phyloP scores from a whole-genome alignment of 306 rosid species.

The Begonia peltatifolia region DNA sequence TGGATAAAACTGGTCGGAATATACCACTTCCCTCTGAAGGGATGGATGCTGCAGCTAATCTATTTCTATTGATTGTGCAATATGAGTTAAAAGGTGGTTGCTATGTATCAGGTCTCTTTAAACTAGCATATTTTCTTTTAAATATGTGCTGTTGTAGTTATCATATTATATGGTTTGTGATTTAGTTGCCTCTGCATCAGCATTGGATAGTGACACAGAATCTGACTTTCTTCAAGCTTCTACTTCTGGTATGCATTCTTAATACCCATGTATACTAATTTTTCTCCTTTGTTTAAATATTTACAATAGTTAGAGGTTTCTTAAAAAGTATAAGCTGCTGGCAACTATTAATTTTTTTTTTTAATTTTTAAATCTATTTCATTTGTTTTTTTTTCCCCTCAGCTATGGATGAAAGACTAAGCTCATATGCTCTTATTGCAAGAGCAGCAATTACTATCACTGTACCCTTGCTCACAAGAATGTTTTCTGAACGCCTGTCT shows the following conservation, averaged over 20 bases:
- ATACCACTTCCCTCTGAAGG: constrained; percentile 68
- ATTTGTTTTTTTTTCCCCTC: constrained; percentile 21
- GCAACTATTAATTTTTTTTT: no score
- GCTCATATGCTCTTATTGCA: constrained; percentile 88
- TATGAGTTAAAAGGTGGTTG: constrained; percentile 66
- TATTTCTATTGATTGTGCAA: constrained; percentile 69
- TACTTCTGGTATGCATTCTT: constrained; percentile 42
- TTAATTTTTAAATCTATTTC: background rate
- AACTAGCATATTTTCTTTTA: background rate
- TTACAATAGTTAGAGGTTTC: no score
- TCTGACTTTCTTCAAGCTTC: constrained; percentile 68
- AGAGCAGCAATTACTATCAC: constrained; percentile 68
- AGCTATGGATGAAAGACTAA: constrained; percentile 96
- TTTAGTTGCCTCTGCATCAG: constrained; percentile 75
- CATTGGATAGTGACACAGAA: constrained; percentile 55
- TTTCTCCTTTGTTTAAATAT: constrained; percentile 4
- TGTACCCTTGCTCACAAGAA: constrained; percentile 55
- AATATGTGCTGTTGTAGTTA: constrained; percentile 1
- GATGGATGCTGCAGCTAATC: constrained; percentile 56
- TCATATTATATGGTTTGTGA: constrained; percentile 12
- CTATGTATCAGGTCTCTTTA: constrained; percentile 6
- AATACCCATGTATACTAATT: background rate
- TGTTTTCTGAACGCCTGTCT: constrained; percentile 53
- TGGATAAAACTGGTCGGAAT: constrained; percentile 35
- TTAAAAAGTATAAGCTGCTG: no score